Conservation (phyloP, 2,329 filamentous ascomycete species). For the Hirsutella minnesotensis region DNA sequence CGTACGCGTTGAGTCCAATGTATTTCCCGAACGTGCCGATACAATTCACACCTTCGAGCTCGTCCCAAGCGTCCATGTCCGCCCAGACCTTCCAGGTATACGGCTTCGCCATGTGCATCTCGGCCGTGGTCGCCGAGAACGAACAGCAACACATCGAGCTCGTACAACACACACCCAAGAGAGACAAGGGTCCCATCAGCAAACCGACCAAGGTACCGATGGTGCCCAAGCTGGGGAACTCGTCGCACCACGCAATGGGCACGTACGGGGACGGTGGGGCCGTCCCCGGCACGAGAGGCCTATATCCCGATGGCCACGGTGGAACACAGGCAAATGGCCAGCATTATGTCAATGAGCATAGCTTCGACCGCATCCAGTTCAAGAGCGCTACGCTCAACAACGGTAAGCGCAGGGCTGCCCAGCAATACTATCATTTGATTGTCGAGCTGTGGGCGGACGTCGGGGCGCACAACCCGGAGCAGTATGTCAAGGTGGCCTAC, state of each 20-base stretch:
- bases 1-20: constrained; percentile 54
- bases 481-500: constrained; percentile 60
- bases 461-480: constrained; percentile 32
- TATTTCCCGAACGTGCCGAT: constrained; percentile 32
- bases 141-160: constrained; percentile 69
- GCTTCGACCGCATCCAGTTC: constrained; percentile 87
- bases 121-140: constrained; percentile 68
- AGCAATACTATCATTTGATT: constrained; percentile 87
- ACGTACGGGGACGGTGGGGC: constrained; percentile 28
- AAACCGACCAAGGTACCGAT: constrained; percentile 60
- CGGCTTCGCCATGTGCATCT: constrained; percentile 73
- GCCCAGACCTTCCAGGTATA: constrained; percentile 51
- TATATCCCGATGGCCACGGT: constrained; percentile 32
- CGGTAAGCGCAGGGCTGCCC: constrained; percentile 76
- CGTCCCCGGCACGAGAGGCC: constrained; percentile 12
- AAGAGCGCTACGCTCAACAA: constrained; percentile 92
- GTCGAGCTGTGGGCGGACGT: constrained; percentile 72
- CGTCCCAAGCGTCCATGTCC: neutral
- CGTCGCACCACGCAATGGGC: constrained; percentile 31
- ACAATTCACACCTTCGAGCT: constrained; percentile 31
- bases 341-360: constrained; percentile 39
- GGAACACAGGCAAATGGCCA: constrained; percentile 17
- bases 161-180: constrained; percentile 83
- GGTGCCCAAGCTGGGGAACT: constrained; percentile 51
- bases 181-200: constrained; percentile 74